A percentile compares a stretch with the other conserved stretches of the same genome.
These are phyloP conservation scores for Purshia tridentata DNA, from an alignment of 306 rosid genomes.

Conservation along the genomic window DNA sequence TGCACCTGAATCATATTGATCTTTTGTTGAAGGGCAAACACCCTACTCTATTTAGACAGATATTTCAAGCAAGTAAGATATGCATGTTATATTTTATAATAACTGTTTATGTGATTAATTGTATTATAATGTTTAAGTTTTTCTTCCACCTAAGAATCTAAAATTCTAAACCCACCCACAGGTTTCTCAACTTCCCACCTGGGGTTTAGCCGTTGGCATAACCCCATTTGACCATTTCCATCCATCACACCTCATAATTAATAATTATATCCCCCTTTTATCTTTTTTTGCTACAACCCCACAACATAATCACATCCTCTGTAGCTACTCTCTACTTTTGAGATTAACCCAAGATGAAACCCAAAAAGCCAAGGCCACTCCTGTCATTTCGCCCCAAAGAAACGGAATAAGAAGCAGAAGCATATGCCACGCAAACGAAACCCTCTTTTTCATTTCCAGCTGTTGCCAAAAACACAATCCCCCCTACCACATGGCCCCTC, in stretches of 20 bases:
- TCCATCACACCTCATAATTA: not conserved
- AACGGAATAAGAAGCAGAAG: conserved; percentile 6
- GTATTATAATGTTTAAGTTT: too few relatives aligned
- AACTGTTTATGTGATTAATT: too few relatives aligned
- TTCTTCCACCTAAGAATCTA: not conserved
- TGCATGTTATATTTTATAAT: too few relatives aligned
- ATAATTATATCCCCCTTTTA: not conserved
- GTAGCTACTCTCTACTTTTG: too few relatives aligned
- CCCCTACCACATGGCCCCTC: conserved; percentile 32
- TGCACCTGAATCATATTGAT: too few relatives aligned
- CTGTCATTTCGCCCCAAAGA: conserved; percentile 21
- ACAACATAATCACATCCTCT: not conserved
- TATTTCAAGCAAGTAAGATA: too few relatives aligned
- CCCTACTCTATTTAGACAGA: too few relatives aligned
- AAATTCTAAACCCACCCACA: not conserved
- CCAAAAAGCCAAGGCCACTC: not conserved
- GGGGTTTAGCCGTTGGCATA: conserved; percentile 17
- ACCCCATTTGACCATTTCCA: not conserved
- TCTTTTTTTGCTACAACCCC: not conserved
- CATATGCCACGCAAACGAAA: conserved; percentile 33
- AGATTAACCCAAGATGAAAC: not conserved
- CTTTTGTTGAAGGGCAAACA: too few relatives aligned
- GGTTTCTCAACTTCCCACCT: conserved; percentile 1
- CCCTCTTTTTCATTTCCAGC: conserved; percentile 56
- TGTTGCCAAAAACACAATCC: conserved; percentile 41